Evolutionary conservation across 768 basidiomycete species (phyloP).

Genomic region (Lactifluus pinguis): DNA sequence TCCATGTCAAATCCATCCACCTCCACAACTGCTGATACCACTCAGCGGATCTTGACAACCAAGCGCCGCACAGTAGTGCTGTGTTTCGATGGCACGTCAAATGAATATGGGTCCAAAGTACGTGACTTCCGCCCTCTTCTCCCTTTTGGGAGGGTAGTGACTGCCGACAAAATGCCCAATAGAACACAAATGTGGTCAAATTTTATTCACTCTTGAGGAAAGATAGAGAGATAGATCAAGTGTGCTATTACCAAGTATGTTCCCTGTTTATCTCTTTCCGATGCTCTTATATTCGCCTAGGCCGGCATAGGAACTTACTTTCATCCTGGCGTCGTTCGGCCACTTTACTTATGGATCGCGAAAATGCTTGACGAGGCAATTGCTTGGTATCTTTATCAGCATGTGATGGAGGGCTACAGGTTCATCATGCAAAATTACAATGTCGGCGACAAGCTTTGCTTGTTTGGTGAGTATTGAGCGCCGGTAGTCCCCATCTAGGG

Average conservation of each 20-base stretch:
- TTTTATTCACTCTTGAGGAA: constrained; percentile 32
- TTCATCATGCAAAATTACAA: constrained; percentile 75
- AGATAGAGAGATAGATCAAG: constrained; percentile 28
- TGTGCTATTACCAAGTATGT: constrained; percentile 60
- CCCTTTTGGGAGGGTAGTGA: neutral
- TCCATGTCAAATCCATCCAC: neutral
- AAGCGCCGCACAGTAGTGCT: constrained; percentile 16
- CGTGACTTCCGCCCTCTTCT: neutral
- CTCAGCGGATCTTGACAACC: neutral
- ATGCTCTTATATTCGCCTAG: constrained; percentile 21
- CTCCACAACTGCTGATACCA: neutral
- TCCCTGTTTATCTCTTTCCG: neutral
- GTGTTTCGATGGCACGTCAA: constrained; percentile 19
- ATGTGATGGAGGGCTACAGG: constrained; percentile 67
- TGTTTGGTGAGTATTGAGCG: constrained; percentile 44
- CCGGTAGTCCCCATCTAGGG: constrained; percentile 4
- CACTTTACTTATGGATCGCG: constrained; percentile 48
- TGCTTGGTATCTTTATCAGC: constrained; percentile 68
- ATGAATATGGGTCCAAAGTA: constrained; percentile 1
- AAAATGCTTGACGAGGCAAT: constrained; percentile 58
- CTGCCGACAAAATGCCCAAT: neutral
- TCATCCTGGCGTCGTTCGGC: constrained; percentile 58
- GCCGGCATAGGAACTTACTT: constrained; percentile 43
- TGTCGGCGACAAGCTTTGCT: constrained; percentile 63
- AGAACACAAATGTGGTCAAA: constrained; percentile 37